These are phyloP conservation scores for Ampelocalamus luodianensis DNA, from an alignment of 176 grass and related monocot species.

Conservation along the genomic window DNA sequence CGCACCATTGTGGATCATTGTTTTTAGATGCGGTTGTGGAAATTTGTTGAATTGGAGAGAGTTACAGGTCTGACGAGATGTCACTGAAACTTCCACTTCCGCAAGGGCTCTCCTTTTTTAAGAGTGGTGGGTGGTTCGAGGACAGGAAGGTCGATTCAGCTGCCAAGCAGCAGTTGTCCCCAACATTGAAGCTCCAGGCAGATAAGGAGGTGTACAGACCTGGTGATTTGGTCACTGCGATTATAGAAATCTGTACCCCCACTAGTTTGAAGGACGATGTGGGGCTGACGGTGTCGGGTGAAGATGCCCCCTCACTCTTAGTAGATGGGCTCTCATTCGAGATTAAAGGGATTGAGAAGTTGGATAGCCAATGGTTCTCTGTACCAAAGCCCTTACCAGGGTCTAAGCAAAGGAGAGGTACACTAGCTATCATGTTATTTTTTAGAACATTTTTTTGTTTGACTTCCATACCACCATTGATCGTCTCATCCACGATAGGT, in stretches of 20 bases:
- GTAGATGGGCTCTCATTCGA: constrained; percentile 77
- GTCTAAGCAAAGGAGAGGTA: constrained; percentile 88
- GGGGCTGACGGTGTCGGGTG: neutral
- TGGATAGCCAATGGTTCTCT: constrained; percentile 90
- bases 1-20: neutral
- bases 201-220: constrained; percentile 89
- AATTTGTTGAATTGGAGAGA: constrained; percentile 30
- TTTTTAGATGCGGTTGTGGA: neutral
- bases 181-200: constrained; percentile 75
- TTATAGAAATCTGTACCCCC: constrained; percentile 66
- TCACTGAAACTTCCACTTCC: constrained; percentile 62
- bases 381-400: constrained; percentile 71
- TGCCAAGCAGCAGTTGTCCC: constrained; percentile 58
- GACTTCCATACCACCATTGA: neutral
- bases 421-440: neutral
- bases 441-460: neutral
- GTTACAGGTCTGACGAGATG: constrained; percentile 45
- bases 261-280: constrained; percentile 47
- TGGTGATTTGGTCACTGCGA: constrained; percentile 70
- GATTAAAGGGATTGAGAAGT: constrained; percentile 89
- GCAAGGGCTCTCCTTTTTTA: constrained; percentile 82
- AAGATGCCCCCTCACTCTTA: constrained; percentile 60
- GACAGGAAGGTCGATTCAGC: constrained; percentile 52
- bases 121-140: constrained; percentile 70
- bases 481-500: neutral